Evolutionary conservation across 2,329 filamentous ascomycete species (phyloP).

Genomic region (Calonectria naviculata): DNA sequence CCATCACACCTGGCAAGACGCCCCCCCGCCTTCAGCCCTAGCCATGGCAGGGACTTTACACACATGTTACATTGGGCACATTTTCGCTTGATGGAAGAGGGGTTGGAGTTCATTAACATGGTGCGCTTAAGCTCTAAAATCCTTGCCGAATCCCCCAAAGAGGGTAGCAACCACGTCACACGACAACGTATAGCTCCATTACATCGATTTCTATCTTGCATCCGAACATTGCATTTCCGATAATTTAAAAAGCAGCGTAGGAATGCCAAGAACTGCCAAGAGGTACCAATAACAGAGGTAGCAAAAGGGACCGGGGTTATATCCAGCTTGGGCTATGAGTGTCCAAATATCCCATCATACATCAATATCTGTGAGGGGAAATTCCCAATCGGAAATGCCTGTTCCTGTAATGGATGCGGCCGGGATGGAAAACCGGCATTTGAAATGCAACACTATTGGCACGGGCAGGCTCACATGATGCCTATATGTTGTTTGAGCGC

Average conservation of each 20-base stretch:
- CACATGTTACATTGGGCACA: background rate
- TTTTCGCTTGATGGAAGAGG: background rate
- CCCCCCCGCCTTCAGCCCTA: background rate
- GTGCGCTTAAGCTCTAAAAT: background rate
- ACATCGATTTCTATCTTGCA: background rate
- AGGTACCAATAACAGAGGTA: background rate
- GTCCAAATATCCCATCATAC: background rate
- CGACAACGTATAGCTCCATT: background rate
- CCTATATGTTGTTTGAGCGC: background rate
- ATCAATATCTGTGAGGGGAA: background rate
- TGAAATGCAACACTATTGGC: background rate
- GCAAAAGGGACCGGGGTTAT: background rate
- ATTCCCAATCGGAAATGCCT: conserved; percentile 4
- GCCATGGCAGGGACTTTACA: background rate
- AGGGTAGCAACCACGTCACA: background rate
- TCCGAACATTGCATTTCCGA: background rate
- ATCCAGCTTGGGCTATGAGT: background rate
- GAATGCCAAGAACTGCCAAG: background rate
- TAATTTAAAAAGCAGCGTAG: background rate
- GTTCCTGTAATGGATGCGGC: background rate
- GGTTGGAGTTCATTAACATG: background rate
- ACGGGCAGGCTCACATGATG: background rate
- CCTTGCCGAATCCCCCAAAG: background rate
- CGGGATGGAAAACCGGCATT: conserved; percentile 14
- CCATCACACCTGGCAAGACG: background rate